Percentiles rank a stretch among this genome's conserved stretches.
phyloP scores from a whole-genome alignment of 495 filamentous ascomycete genomes.

The Daldinia grandis region DNA sequence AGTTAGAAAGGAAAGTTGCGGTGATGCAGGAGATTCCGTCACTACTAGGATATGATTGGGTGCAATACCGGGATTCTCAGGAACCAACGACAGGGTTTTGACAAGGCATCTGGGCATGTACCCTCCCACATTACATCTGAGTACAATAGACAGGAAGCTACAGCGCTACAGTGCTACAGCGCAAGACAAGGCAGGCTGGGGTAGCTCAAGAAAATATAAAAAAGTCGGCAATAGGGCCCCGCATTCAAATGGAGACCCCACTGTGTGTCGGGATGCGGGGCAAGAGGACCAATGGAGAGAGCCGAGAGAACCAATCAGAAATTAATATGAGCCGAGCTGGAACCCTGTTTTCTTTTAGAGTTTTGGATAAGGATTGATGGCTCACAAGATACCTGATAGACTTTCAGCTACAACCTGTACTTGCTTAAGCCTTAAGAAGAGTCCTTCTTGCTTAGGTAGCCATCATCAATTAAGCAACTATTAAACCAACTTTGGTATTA shows the following conservation, averaged over 20 bases:
- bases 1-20: conserved; percentile 33
- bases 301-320: not conserved
- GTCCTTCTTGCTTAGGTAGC: not conserved
- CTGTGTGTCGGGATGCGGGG: conserved; percentile 32
- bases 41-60: conserved; percentile 25
- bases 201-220: conserved; percentile 27
- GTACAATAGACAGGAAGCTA: not conserved
- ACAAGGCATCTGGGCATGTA: not conserved
- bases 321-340: not conserved
- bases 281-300: conserved; percentile 6
- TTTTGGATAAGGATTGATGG: not conserved
- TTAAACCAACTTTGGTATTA: not conserved
- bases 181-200: conserved; percentile 10
- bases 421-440: too few relatives aligned
- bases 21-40: conserved; percentile 45
- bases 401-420: not conserved
- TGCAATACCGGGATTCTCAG: conserved; percentile 39
- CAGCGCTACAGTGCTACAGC: not conserved
- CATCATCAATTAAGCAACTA: not conserved
- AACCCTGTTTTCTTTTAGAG: conserved; percentile 1
- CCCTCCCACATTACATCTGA: not conserved
- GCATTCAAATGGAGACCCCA: conserved; percentile 30
- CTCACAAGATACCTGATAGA: not conserved
- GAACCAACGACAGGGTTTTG: conserved; percentile 33
- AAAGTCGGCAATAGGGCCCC: conserved; percentile 34